Percentiles rank a stretch among this genome's conserved stretches.
These are phyloP conservation scores for Phlyctochytrium bullatum DNA, from an alignment of 192 early-diverging fungal species.

Conservation along the genomic window DNA sequence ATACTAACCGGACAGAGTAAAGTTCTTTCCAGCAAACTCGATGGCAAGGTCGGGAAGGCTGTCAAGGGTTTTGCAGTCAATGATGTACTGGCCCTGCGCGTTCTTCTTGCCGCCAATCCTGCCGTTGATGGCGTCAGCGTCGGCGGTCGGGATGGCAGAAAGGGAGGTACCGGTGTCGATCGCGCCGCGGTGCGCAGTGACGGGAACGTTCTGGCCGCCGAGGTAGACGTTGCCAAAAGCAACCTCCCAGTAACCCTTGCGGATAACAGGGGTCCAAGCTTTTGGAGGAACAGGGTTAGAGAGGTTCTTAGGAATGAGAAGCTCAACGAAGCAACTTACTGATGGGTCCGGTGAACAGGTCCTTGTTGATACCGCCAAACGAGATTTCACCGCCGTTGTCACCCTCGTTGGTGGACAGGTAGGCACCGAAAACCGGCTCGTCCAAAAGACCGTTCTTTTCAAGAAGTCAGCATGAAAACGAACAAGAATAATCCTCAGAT, in stretches of 20 bases:
- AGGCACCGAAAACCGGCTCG: constrained; percentile 88
- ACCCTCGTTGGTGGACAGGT: constrained; percentile 70
- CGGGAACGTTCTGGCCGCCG: constrained; percentile 66
- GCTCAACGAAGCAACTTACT: constrained; percentile 29
- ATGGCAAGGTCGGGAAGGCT: constrained; percentile 74
- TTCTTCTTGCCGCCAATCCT: constrained; percentile 91
- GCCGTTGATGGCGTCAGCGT: constrained; percentile 88
- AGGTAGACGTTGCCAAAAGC: constrained; percentile 74
- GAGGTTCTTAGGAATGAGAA: background rate
- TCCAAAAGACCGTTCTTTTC: constrained; percentile 65
- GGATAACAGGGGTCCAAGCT: constrained; percentile 79
- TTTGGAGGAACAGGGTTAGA: background rate
- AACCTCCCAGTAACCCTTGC: constrained; percentile 98
- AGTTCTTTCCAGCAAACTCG: constrained; percentile 72
- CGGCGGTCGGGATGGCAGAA: constrained; percentile 68
- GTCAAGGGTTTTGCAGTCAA: constrained; percentile 74
- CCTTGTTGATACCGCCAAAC: constrained; percentile 80
- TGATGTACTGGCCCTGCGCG: constrained; percentile 80
- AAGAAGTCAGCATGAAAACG: background rate
- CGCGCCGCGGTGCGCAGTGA: constrained; percentile 45
- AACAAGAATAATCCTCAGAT: background rate
- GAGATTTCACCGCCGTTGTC: constrained; percentile 82
- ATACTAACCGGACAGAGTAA: constrained; percentile 51
- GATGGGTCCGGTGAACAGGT: constrained; percentile 62
- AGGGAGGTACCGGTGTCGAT: constrained; percentile 92